A percentile compares a stretch with the other conserved stretches of the same genome.
Conservation (phyloP, 345 rosid species). For the Barbarea vulgaris region DNA sequence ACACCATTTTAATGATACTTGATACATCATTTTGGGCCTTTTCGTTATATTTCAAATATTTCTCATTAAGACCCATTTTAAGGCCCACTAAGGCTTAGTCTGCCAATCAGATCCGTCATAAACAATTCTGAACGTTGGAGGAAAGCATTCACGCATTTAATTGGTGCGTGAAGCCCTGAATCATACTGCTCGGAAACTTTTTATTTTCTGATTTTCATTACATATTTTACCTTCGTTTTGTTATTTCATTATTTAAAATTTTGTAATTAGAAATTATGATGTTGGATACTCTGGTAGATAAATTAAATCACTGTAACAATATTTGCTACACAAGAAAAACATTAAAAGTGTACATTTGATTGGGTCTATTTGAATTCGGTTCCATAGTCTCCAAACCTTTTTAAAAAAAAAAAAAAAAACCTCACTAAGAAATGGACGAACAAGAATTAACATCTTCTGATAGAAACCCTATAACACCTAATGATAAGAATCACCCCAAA, state of each 20-base stretch:
- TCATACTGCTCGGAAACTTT: neutral
- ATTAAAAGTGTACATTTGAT: slow-evolving; percentile 25
- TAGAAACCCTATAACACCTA: slow-evolving; percentile 24
- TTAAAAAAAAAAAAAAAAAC: neutral
- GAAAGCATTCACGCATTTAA: neutral
- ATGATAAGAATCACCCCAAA: slow-evolving; percentile 9
- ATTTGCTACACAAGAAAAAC: neutral
- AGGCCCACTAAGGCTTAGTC: neutral
- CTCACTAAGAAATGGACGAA: slow-evolving; percentile 15
- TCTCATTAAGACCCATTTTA: neutral
- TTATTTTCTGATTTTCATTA: neutral
- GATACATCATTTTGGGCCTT: neutral
- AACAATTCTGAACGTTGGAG: neutral
- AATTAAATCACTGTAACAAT: neutral
- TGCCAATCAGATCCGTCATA: neutral
- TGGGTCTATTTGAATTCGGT: slow-evolving; percentile 13
- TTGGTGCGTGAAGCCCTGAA: neutral
- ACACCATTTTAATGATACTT: neutral
- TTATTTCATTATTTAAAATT: neutral
- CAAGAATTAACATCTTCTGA: slow-evolving; percentile 29
- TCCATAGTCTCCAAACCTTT: neutral
- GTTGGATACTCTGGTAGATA: neutral
- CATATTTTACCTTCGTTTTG: neutral
- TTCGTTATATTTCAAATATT: neutral
- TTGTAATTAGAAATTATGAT: neutral